Conservation (phyloP, 2,329 filamentous ascomycete genomes). For the Penicillium sp. region DNA sequence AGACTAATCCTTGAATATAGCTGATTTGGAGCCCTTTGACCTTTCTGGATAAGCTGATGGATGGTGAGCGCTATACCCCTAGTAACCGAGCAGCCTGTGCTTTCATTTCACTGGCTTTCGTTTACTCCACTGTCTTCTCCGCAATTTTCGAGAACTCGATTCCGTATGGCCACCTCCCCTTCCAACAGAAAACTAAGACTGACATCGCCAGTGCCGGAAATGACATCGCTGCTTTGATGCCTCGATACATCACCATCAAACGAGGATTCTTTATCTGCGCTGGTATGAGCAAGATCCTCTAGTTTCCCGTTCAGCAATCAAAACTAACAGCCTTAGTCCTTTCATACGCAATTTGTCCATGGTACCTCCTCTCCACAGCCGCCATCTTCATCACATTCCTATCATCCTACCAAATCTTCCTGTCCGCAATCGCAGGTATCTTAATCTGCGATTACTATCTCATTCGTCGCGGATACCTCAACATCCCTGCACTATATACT, state of each 20-base stretch:
- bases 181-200: not conserved
- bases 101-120: constrained; percentile 44
- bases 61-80: constrained; percentile 34
- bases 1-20: constrained; percentile 3
- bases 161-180: not conserved
- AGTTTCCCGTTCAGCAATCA: not conserved
- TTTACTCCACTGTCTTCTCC: constrained; percentile 46
- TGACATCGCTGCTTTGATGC: constrained; percentile 39
- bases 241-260: constrained; percentile 42
- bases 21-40: constrained; percentile 39
- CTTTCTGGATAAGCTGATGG: constrained; percentile 37
- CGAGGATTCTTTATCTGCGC: constrained; percentile 43
- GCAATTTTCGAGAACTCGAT: constrained; percentile 7
- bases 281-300: constrained; percentile 21
- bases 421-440: constrained; percentile 45
- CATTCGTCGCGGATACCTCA: constrained; percentile 36
- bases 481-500: constrained; percentile 39
- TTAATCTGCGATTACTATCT: constrained; percentile 47
- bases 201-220: constrained; percentile 28
- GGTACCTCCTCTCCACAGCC: constrained; percentile 38
- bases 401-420: constrained; percentile 41
- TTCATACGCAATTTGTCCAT: constrained; percentile 22
- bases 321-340: not conserved
- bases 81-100: constrained; percentile 41
- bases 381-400: constrained; percentile 43